phyloP scores from a whole-genome alignment of 1,139 yeast species.

The Yarrowia galli region DNA sequence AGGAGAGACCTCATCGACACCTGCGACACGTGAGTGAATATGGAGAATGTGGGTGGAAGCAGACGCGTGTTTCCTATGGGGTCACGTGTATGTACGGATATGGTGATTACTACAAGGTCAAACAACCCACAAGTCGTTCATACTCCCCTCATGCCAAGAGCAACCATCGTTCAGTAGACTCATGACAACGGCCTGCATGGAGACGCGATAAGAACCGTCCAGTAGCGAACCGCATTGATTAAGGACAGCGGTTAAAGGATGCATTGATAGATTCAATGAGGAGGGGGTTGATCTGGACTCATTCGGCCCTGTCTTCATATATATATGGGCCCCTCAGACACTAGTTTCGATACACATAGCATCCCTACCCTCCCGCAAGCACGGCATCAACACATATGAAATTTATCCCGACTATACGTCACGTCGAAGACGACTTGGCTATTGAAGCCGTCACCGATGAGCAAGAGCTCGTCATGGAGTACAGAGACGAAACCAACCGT shows the following conservation, averaged over 20 bases:
- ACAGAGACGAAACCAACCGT: conserved; percentile 36
- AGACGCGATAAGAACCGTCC: not conserved
- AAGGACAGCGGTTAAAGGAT: conserved; percentile 1
- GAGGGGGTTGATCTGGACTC: not conserved
- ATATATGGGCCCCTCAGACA: not conserved
- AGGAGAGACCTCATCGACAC: not conserved
- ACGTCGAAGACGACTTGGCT: conserved; percentile 10
- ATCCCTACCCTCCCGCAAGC: not conserved
- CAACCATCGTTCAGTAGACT: not conserved
- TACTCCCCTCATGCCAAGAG: conserved; percentile 3
- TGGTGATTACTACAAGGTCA: not conserved
- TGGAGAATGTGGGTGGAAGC: too few species aligned
- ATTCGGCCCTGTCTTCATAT: not conserved
- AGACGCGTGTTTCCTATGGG: too few species aligned
- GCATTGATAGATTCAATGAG: not conserved
- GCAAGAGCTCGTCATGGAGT: conserved; percentile 26
- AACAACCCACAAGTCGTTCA: not conserved
- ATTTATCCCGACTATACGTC: conserved; percentile 17
- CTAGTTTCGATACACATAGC: not conserved
- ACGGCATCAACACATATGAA: conserved; percentile 17
- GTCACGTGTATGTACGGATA: too few species aligned
- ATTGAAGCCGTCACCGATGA: conserved; percentile 16
- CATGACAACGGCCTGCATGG: not conserved
- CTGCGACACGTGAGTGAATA: not conserved
- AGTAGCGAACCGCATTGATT: conserved; percentile 7